Evolutionary conservation across 2,329 filamentous ascomycete species (phyloP).

Genomic region (Rhynchosporium secalis): DNA sequence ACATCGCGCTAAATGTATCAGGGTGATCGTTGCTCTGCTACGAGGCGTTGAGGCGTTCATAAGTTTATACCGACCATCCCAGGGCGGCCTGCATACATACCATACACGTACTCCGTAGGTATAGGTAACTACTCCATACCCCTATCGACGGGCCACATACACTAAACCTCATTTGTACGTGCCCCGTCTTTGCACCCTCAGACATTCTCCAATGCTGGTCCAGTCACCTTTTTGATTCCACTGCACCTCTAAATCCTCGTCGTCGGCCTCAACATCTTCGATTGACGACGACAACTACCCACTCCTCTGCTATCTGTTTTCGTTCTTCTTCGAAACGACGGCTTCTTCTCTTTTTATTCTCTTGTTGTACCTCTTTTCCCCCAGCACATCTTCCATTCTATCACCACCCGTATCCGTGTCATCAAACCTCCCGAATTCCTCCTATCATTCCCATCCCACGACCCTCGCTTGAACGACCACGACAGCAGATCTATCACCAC

Average conservation of each 20-base stretch:
- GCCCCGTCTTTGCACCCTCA: constrained; percentile 11
- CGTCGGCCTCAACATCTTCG: constrained; percentile 20
- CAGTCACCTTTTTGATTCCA: constrained; percentile 16
- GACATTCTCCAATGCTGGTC: constrained; percentile 15
- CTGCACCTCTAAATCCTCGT: constrained; percentile 14
- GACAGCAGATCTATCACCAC: constrained; percentile 19
- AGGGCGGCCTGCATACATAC: not conserved
- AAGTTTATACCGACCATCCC: constrained; percentile 10
- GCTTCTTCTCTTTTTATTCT: constrained; percentile 20
- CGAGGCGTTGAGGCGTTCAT: not conserved
- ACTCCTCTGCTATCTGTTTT: constrained; percentile 12
- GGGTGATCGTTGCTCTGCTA: not conserved
- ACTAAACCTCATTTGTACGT: not conserved
- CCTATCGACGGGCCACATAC: constrained; percentile 2
- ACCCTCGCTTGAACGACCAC: constrained; percentile 30
- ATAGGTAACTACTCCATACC: constrained; percentile 1
- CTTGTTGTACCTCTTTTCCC: constrained; percentile 30
- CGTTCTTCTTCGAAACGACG: constrained; percentile 15
- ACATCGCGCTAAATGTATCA: not conserved
- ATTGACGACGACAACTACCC: constrained; percentile 23
- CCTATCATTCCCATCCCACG: constrained; percentile 23
- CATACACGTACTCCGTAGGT: not conserved
- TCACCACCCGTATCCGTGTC: constrained; percentile 5
- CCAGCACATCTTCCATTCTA: constrained; percentile 2
- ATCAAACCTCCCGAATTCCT: constrained; percentile 23